Conservation (phyloP, 345 rosid genomes). For the Populus nigra region DNA sequence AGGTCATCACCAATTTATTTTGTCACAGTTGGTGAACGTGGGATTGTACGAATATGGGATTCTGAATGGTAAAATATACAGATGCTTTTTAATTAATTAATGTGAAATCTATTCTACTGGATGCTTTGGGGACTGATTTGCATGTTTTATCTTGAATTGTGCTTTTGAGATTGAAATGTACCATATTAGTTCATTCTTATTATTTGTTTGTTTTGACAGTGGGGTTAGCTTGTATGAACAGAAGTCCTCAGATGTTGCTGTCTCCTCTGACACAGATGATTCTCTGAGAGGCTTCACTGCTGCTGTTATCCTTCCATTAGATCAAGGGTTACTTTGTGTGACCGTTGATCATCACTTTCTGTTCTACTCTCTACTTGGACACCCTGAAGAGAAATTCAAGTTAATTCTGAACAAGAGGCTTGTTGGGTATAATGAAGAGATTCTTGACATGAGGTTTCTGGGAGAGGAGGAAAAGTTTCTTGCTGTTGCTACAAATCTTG, state of each 20-base stretch:
- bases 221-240: slow-evolving; percentile 77
- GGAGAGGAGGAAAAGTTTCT: slow-evolving; percentile 83
- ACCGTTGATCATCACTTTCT: slow-evolving; percentile 94
- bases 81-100: neutral
- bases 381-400: slow-evolving; percentile 41
- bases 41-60: slow-evolving; percentile 76
- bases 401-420: slow-evolving; percentile 64
- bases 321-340: slow-evolving; percentile 81
- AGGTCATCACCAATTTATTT: slow-evolving; percentile 47
- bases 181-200: slow-evolving; percentile 6
- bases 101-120: neutral
- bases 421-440: slow-evolving; percentile 91
- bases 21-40: slow-evolving; percentile 85
- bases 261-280: slow-evolving; percentile 51
- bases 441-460: slow-evolving; percentile 83
- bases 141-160: neutral
- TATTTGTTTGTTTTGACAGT: slow-evolving; percentile 49
- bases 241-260: slow-evolving; percentile 69
- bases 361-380: slow-evolving; percentile 46
- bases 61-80: slow-evolving; percentile 62
- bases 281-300: slow-evolving; percentile 72
- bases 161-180: slow-evolving; percentile 4
- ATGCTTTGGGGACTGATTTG: neutral
- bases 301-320: slow-evolving; percentile 62
- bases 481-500: slow-evolving; percentile 93